phyloP scores from a whole-genome alignment of 1,139 yeast genomes.

The Debaryomyces sp. region DNA sequence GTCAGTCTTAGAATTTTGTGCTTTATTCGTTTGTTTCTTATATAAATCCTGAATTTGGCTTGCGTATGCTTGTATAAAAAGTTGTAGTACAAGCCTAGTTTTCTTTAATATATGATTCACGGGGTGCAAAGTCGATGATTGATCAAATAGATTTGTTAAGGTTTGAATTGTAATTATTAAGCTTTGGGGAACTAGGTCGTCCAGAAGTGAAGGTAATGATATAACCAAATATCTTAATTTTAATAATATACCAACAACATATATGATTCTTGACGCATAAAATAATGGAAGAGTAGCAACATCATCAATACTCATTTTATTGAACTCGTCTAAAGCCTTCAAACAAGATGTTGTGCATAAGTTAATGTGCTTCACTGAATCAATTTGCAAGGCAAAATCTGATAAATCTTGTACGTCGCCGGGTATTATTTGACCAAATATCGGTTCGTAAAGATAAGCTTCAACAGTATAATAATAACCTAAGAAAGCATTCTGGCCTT shows the following conservation, averaged over 20 bases:
- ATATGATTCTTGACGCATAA: constrained; percentile 64
- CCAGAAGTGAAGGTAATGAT: constrained; percentile 56
- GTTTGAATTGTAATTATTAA: constrained; percentile 44
- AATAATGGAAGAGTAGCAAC: constrained; percentile 64
- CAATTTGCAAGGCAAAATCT: constrained; percentile 20
- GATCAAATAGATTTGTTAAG: constrained; percentile 43
- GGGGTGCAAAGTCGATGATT: constrained; percentile 40
- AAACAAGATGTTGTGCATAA: constrained; percentile 61
- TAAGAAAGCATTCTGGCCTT: constrained; percentile 42
- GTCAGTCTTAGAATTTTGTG: constrained; percentile 18
- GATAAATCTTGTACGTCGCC: constrained; percentile 20
- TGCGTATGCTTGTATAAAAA: constrained; percentile 63
- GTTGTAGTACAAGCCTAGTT: constrained; percentile 54
- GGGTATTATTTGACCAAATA: constrained; percentile 35
- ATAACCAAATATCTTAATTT: constrained; percentile 59
- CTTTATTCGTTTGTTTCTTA: constrained; percentile 18
- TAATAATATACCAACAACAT: constrained; percentile 67
- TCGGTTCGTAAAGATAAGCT: constrained; percentile 72
- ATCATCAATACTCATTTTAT: constrained; percentile 40
- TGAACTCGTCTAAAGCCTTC: constrained; percentile 53
- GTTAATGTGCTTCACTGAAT: constrained; percentile 42
- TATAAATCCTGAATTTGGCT: constrained; percentile 49
- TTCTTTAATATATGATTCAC: constrained; percentile 55
- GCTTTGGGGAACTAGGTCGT: constrained; percentile 54
- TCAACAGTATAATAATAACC: constrained; percentile 67